Evolutionary conservation across 1,139 yeast species (phyloP).

Genomic region (Yamadazyma diospyri): DNA sequence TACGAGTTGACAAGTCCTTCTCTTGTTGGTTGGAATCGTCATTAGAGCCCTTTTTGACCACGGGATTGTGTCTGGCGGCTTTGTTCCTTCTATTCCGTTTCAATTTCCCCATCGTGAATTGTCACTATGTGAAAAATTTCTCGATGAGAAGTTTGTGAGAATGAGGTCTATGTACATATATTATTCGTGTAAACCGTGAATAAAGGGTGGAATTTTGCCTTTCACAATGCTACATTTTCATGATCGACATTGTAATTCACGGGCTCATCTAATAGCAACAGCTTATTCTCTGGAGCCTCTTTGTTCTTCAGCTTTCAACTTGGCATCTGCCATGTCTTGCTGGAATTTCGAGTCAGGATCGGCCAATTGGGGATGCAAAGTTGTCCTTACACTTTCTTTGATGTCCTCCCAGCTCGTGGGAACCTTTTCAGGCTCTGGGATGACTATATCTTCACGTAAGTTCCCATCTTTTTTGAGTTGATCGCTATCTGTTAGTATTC

Average conservation of each 20-base stretch:
- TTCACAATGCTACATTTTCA: no score
- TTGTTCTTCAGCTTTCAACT: no score
- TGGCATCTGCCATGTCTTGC: no score
- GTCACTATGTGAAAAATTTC: slow-evolving; percentile 7
- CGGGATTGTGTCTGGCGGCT: slow-evolving; percentile 50
- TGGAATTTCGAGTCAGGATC: slow-evolving; percentile 1
- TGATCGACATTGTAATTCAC: no score
- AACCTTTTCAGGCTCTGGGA: slow-evolving; percentile 41
- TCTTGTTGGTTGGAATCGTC: slow-evolving; percentile 20
- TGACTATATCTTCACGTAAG: slow-evolving; percentile 53
- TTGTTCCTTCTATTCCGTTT: slow-evolving; percentile 67
- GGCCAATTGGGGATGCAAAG: slow-evolving; percentile 20
- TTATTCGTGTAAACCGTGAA: no score
- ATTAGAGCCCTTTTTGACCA: slow-evolving; percentile 17
- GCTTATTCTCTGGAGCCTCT: no score
- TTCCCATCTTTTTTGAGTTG: slow-evolving; percentile 66
- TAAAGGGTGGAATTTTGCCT: no score
- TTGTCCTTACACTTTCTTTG: slow-evolving; percentile 22
- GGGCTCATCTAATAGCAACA: no score
- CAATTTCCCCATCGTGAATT: slow-evolving; percentile 76
- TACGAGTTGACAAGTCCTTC: slow-evolving; percentile 49
- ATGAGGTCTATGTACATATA: not conserved
- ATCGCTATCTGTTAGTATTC: slow-evolving; percentile 40
- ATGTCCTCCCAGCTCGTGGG: slow-evolving; percentile 42
- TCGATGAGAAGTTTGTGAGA: slow-evolving; percentile 4